A percentile compares a stretch with the other conserved stretches of the same genome.
phyloP scores from a whole-genome alignment of 805 yeast genomes.

The Lipomyces sp. region DNA sequence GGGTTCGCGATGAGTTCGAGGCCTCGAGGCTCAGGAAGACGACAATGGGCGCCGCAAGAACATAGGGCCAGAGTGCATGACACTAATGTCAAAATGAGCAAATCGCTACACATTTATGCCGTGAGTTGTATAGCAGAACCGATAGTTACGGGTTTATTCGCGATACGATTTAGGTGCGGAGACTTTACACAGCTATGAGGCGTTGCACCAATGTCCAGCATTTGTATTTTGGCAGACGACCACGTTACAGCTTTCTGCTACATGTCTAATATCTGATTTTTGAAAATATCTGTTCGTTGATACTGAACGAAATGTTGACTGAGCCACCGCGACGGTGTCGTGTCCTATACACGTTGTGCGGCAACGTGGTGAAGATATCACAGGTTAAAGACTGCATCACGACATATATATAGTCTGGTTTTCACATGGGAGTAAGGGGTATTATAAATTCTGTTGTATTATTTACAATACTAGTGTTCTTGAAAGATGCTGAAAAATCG shows the following conservation, averaged over 20 bases:
- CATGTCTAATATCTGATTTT: not conserved
- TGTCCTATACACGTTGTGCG: not conserved
- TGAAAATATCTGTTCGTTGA: not conserved
- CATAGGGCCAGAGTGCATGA: too few relatives aligned
- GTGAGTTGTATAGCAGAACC: too few relatives aligned
- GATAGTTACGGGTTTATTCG: too few relatives aligned
- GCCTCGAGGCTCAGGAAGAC: not conserved
- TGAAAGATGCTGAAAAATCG: not conserved
- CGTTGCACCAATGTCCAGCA: too few relatives aligned
- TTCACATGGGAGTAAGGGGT: not conserved
- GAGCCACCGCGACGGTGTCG: not conserved
- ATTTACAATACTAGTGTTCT: not conserved
- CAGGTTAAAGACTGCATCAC: not conserved
- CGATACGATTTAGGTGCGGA: too few relatives aligned
- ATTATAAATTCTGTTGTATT: not conserved
- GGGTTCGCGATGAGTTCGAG: not conserved
- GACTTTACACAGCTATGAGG: too few relatives aligned
- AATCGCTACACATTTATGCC: too few relatives aligned
- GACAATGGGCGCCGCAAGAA: too few relatives aligned
- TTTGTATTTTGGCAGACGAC: not conserved
- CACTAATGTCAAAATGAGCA: too few relatives aligned
- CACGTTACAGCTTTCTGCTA: not conserved
- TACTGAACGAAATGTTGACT: not conserved
- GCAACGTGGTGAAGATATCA: constrained; percentile 3
- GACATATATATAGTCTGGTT: not conserved